Evolutionary conservation across 805 yeast genomes (phyloP), one percentile per base, ranked within the genome.

Genomic region (Ogataea paradorogensis): DNA sequence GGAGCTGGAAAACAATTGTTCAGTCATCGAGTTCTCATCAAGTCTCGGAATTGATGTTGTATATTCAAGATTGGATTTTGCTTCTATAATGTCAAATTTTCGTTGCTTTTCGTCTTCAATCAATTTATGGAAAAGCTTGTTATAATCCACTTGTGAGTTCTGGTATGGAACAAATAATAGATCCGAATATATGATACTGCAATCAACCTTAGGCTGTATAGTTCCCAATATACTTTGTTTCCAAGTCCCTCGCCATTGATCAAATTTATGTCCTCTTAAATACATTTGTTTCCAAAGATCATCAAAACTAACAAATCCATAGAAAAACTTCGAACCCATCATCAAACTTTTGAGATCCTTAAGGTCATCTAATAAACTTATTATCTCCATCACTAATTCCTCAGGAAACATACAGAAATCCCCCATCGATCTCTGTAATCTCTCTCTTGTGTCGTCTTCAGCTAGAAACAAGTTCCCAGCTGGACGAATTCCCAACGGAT

Each of bases 231-330:
- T 65, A 3, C 91, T 79, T 27, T 73, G 65, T 50, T 90, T 72
- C 96, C 96, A 89, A 2, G 88, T 74, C 1, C 96, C 96, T 22
- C 53, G 58, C 96, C 96, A 88, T 24, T 50, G 48, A 2, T 45
- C 46, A 48, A 30, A 58, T 34, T 27, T 35, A 16, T 50, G 45
- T 18, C 47, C 41, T 11, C 50, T 42, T 25, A 72, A 63, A 53
- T 80, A 79, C 32, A 81, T 41, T 40, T 69, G 72, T 52, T 82
- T 83, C 96, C 96, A 89, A 16, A 84, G 50, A 35, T 88, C 95
- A 48, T 88, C 96, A 53, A 79, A 83, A 55, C 78, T 80, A 9
- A 79, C 55, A 56, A 76, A 84, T 1, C 91, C 95, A 59, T 82
- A 86, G 55, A 83, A 61, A 5, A 80, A 70, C 43, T 83, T 73